A percentile compares a stretch with the other conserved stretches of the same genome.
These are phyloP conservation scores for Xylaria nigripes DNA, from an alignment of 495 filamentous ascomycete species.

Conservation along the genomic window DNA sequence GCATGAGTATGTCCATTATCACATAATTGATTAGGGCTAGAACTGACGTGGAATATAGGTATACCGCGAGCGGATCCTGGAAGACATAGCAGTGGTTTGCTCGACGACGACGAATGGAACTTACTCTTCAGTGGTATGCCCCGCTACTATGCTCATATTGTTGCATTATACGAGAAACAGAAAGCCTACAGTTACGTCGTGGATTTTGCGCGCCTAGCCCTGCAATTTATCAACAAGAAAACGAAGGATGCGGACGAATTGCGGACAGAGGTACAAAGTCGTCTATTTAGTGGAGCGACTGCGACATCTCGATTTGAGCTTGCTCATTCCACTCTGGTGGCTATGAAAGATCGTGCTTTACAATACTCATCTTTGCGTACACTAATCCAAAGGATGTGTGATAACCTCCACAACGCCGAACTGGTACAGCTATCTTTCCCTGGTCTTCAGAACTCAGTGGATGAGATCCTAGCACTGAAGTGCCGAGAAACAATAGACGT, in stretches of 20 bases:
- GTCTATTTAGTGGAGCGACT: slow-evolving; percentile 73
- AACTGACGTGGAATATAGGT: slow-evolving; percentile 17
- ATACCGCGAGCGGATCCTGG: slow-evolving; percentile 22
- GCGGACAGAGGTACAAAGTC: slow-evolving; percentile 63
- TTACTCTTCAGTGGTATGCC: slow-evolving; percentile 68
- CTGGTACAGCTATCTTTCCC: slow-evolving; percentile 70
- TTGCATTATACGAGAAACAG: slow-evolving; percentile 68
- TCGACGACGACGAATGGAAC: slow-evolving; percentile 63
- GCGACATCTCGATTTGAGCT: slow-evolving; percentile 69
- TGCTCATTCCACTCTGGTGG: slow-evolving; percentile 69
- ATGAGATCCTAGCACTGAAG: slow-evolving; percentile 62
- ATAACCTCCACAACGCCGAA: slow-evolving; percentile 55
- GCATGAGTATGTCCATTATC: slow-evolving; percentile 55
- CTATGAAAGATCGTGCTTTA: slow-evolving; percentile 59
- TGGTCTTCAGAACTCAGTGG: slow-evolving; percentile 65
- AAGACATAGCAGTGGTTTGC: slow-evolving; percentile 48
- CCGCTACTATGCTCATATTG: slow-evolving; percentile 79
- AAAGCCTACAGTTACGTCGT: slow-evolving; percentile 69
- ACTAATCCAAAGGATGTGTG: slow-evolving; percentile 63
- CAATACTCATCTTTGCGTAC: slow-evolving; percentile 54
- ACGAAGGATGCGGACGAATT: slow-evolving; percentile 34
- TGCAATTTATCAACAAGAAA: slow-evolving; percentile 49
- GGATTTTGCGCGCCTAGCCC: slow-evolving; percentile 72
- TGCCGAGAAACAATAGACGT: slow-evolving; percentile 52
- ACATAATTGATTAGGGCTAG: background rate